Evolutionary conservation across 1,284 basidiomycete genomes (phyloP), one percentile per base, ranked within the genome.

Genomic region (Ceratobasidium sp.): DNA sequence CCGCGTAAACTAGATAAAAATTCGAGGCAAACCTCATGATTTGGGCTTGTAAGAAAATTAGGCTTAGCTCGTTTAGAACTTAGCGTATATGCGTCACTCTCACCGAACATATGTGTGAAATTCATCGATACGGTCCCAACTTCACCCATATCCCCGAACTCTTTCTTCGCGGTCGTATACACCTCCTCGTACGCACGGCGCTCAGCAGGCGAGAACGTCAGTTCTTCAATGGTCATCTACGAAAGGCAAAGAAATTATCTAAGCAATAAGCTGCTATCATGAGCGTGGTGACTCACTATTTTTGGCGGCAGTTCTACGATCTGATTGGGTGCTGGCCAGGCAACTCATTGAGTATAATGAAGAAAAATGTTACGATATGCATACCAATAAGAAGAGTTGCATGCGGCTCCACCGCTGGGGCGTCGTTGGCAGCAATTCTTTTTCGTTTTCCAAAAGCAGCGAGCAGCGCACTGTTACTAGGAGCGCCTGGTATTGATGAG

Each of bases 291-390:
- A 81, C 84, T 62, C 77, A 94, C 90, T 84, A 93, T 92, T 86
- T 99, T 99, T 0, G 90, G 87, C 0, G 97, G 97, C 2, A 99
- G 86, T 77, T 96, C 91, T 1, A 99, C 96, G 60, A 99, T 98
- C 57, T 89, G 90, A 68, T 94, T 93, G 1, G 97, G 97, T 20
- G 96, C 96, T 73, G 44, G 20, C 1, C 7, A 52, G n/a, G 14
- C 18, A 64, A 35, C 16, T 68, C 27, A 68, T 20, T 27, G 20
- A 54, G 46, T 20, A 6, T 12, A n/a, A 16, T 44, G 7, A 44
- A 38, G 7, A 10, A 27, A 38, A 3, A 41, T 41, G n/a, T 16
- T 48, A n/a, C 35, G 3, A n/a, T 18, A 30, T 20, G 16, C 59
- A 16, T 44, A 73, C 70, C 70, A 23, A 99, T 93, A 59, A 99